phyloP scores from a whole-genome alignment of 2,329 filamentous ascomycete genomes.

The Sarocladiaceae sp. region DNA sequence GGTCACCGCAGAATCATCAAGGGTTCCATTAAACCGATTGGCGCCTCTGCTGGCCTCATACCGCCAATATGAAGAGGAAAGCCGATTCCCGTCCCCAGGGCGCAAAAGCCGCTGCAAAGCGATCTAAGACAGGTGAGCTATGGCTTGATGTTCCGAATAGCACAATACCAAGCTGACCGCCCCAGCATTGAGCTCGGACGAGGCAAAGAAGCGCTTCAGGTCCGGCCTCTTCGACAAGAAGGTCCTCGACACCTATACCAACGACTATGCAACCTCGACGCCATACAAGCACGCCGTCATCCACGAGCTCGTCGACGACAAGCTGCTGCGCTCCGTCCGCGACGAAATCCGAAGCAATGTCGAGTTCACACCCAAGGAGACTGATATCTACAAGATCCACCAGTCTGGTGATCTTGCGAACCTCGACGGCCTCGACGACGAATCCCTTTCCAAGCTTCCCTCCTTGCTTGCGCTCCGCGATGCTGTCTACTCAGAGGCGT shows the following conservation, averaged over 20 bases:
- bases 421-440: constrained; percentile 85
- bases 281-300: constrained; percentile 95
- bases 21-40: too few species aligned
- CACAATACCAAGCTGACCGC: constrained; percentile 4
- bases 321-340: constrained; percentile 78
- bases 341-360: constrained; percentile 85
- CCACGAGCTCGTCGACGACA: constrained; percentile 68
- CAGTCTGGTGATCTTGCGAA: constrained; percentile 97
- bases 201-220: constrained; percentile 55
- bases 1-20: too few species aligned
- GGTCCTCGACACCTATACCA: constrained; percentile 52
- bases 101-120: constrained; percentile 39
- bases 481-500: constrained; percentile 83
- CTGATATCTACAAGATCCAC: constrained; percentile 99
- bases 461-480: constrained; percentile 90
- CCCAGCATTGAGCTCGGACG: constrained; percentile 39
- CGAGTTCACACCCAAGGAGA: constrained; percentile 96
- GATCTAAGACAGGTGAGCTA: constrained; percentile 41
- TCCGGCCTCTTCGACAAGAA: constrained; percentile 57
- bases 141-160: constrained; percentile 1
- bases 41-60: too few species aligned
- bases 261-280: constrained; percentile 55
- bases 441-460: constrained; percentile 76
- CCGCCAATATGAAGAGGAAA: constrained; percentile 51
- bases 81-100: constrained; percentile 39